A percentile compares a stretch with the other conserved stretches of the same genome.
phyloP scores from a whole-genome alignment of 495 filamentous ascomycete genomes.

The Aspergillus conjunctus region DNA sequence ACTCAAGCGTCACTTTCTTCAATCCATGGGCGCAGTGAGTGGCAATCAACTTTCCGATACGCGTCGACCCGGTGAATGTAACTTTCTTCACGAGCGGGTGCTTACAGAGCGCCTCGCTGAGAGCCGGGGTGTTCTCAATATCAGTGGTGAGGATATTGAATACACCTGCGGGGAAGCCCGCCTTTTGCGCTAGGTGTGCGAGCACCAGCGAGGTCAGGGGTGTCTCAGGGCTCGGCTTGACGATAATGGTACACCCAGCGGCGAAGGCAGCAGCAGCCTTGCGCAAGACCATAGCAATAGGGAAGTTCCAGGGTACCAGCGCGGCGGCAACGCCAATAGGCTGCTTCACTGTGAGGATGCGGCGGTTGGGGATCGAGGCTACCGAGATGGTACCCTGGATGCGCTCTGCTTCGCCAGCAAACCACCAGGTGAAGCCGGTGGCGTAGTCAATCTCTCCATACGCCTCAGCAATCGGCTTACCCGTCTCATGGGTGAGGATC shows the following conservation, averaged over 20 bases:
- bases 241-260: constrained; percentile 69
- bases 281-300: constrained; percentile 65
- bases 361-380: constrained; percentile 58
- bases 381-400: constrained; percentile 61
- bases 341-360: constrained; percentile 72
- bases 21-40: constrained; percentile 60
- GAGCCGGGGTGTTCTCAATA: constrained; percentile 62
- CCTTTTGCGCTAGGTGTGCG: constrained; percentile 55
- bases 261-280: constrained; percentile 71
- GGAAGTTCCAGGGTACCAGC: constrained; percentile 68
- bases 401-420: constrained; percentile 69
- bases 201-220: constrained; percentile 56
- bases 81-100: constrained; percentile 69
- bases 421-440: constrained; percentile 64
- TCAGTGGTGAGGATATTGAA: constrained; percentile 59
- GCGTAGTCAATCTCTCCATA: constrained; percentile 63
- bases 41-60: constrained; percentile 65
- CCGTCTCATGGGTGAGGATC: constrained; percentile 64
- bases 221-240: constrained; percentile 64
- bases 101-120: constrained; percentile 66
- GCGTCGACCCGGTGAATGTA: constrained; percentile 71
- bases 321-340: constrained; percentile 66
- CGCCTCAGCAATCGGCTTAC: constrained; percentile 63
- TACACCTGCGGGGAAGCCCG: constrained; percentile 58
- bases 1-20: constrained; percentile 73